Conservation (phyloP, 1,139 yeast genomes). For the Suhomyces bokatorum region DNA sequence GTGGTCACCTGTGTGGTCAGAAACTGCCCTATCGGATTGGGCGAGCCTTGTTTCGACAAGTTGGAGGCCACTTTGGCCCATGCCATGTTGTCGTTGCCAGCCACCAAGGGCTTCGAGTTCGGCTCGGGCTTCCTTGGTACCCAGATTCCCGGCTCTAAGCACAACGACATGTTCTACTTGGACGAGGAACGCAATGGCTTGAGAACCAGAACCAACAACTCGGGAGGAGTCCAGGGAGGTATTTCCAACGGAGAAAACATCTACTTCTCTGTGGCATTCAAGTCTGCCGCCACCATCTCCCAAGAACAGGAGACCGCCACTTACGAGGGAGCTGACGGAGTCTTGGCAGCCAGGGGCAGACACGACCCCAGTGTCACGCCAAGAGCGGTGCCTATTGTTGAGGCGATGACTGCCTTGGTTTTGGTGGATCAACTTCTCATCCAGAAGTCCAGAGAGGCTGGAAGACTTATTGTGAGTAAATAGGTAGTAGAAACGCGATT, state of each 20-base stretch:
- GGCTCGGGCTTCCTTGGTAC: slow-evolving; percentile 96
- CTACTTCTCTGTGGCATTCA: slow-evolving; percentile 93
- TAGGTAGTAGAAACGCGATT: not conserved
- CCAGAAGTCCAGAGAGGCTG: slow-evolving; percentile 77
- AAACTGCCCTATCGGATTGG: slow-evolving; percentile 89
- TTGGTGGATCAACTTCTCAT: slow-evolving; percentile 81
- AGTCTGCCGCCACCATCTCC: slow-evolving; percentile 96
- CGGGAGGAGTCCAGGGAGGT: slow-evolving; percentile 99
- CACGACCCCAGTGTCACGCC: slow-evolving; percentile 99
- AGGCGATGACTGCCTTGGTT: slow-evolving; percentile 95
- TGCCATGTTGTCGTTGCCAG: slow-evolving; percentile 96
- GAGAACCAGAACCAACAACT: slow-evolving; percentile 85
- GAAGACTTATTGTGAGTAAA: slow-evolving; percentile 17
- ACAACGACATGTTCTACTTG: slow-evolving; percentile 80
- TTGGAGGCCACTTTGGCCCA: slow-evolving; percentile 93
- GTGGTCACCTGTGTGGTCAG: slow-evolving; percentile 96
- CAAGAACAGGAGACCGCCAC: slow-evolving; percentile 88
- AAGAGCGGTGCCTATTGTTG: slow-evolving; percentile 97
- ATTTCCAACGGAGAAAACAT: slow-evolving; percentile 94
- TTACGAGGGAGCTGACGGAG: slow-evolving; percentile 84
- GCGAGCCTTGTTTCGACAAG: slow-evolving; percentile 97
- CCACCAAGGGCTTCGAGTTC: slow-evolving; percentile 95
- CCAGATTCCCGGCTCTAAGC: slow-evolving; percentile 85
- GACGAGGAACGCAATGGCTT: slow-evolving; percentile 57
- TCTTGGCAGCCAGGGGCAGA: slow-evolving; percentile 93